Evolutionary conservation across 1,284 basidiomycete species (phyloP).

Genomic region (Papiliotrema laurentii): DNA sequence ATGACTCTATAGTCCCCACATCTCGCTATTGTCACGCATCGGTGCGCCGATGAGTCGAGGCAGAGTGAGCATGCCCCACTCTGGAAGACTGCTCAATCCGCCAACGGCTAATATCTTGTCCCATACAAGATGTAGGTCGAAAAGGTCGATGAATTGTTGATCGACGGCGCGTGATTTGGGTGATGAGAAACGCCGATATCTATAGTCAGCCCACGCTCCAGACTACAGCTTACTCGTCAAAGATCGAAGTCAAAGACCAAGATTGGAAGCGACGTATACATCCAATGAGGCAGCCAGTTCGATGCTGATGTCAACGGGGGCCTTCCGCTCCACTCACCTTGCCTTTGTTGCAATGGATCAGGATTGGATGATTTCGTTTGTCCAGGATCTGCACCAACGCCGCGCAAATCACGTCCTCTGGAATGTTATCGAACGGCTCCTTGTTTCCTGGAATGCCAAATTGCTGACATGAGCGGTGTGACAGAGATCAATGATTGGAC

Average conservation of each 20-base stretch:
- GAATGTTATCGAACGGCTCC: conserved; percentile 53
- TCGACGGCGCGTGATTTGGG: conserved; percentile 55
- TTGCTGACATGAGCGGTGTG: conserved; percentile 36
- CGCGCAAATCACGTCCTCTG: conserved; percentile 54
- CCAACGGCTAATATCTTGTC: conserved; percentile 25
- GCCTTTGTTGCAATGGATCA: conserved; percentile 59
- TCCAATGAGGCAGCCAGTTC: conserved; percentile 56
- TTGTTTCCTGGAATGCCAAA: conserved; percentile 58
- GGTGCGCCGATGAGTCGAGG: conserved; percentile 14
- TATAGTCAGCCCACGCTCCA: conserved; percentile 4
- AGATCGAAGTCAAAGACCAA: conserved; percentile 54
- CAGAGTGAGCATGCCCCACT: conserved; percentile 37
- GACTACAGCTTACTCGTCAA: conserved; percentile 50
- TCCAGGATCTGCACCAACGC: conserved; percentile 55
- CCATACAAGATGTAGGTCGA: conserved; percentile 42
- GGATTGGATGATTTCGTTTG: conserved; percentile 53
- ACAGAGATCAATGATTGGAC: conserved; percentile 6
- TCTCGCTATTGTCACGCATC: neutral
- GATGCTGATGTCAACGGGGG: conserved; percentile 41
- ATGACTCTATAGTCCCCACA: conserved; percentile 8
- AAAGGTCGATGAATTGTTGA: conserved; percentile 56
- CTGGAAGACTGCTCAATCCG: conserved; percentile 34
- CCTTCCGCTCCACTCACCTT: conserved; percentile 43
- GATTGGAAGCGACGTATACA: conserved; percentile 54
- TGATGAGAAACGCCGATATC: conserved; percentile 51